A percentile compares a stretch with the other conserved stretches of the same genome.
Conservation (phyloP, 2,329 filamentous ascomycete species). For the Fusarium subglutinans region DNA sequence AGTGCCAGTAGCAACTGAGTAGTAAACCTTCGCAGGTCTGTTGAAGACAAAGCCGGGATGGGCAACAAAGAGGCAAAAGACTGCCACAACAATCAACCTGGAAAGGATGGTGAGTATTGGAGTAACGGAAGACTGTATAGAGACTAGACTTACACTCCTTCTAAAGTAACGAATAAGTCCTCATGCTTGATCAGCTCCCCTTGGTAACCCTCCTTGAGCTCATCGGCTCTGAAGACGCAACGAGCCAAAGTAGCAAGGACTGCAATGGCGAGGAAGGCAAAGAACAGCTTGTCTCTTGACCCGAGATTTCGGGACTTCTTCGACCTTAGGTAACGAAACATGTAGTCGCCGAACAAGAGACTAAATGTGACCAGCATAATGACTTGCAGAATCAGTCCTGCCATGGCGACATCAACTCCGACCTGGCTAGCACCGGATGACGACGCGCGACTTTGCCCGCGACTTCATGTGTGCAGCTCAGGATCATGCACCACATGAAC, state of each 20-base stretch:
- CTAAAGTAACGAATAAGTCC: constrained; percentile 54
- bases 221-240: constrained; percentile 65
- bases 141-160: constrained; percentile 45
- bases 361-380: constrained; percentile 57
- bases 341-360: constrained; percentile 52
- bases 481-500: constrained; percentile 56
- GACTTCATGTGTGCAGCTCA: constrained; percentile 63
- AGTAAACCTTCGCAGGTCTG: background rate
- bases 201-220: constrained; percentile 64
- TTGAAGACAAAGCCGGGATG: constrained; percentile 17
- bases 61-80: constrained; percentile 11
- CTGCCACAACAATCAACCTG: constrained; percentile 25
- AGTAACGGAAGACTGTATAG: too few relatives aligned
- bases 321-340: constrained; percentile 42
- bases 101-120: background rate
- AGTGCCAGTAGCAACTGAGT: background rate
- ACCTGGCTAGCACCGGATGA: constrained; percentile 48
- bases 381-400: constrained; percentile 60
- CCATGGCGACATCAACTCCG: constrained; percentile 60
- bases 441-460: constrained; percentile 64
- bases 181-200: constrained; percentile 59
- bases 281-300: constrained; percentile 11
- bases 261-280: constrained; percentile 57
- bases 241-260: constrained; percentile 64
- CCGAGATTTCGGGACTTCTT: background rate